Percentiles rank a stretch among this genome's conserved stretches.
phyloP scores from a whole-genome alignment of 768 basidiomycete genomes.

The Cyclocybe aegerita region DNA sequence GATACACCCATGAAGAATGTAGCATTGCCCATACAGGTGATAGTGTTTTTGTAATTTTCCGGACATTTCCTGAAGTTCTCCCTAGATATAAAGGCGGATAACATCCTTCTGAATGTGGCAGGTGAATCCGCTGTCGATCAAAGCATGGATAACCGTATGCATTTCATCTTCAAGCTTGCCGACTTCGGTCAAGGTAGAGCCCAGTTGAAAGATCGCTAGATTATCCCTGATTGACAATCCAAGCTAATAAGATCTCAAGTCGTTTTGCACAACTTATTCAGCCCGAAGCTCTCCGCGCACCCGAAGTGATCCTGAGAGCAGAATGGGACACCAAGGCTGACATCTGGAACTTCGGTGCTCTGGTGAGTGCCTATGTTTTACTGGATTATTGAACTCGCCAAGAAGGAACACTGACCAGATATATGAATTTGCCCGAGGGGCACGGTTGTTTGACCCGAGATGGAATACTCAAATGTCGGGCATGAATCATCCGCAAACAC shows the following conservation, averaged over 20 bases:
- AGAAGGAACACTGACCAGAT: conserved; percentile 4
- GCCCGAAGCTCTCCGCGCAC: conserved; percentile 76
- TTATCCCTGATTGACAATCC: neutral
- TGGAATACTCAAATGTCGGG: conserved; percentile 19
- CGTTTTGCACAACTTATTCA: conserved; percentile 82
- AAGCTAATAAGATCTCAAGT: conserved; percentile 60
- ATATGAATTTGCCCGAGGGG: conserved; percentile 42
- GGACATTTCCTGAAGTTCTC: conserved; percentile 39
- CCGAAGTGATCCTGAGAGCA: conserved; percentile 27
- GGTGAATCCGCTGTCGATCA: neutral
- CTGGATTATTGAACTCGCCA: neutral
- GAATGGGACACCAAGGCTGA: conserved; percentile 77
- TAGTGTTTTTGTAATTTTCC: conserved; percentile 54
- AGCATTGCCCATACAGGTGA: conserved; percentile 67
- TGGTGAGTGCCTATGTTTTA: conserved; percentile 40
- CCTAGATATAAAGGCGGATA: conserved; percentile 16
- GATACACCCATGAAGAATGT: conserved; percentile 54
- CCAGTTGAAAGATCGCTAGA: neutral
- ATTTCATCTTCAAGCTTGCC: conserved; percentile 10
- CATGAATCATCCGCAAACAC: conserved; percentile 9
- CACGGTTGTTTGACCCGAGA: conserved; percentile 77
- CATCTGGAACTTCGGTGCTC: conserved; percentile 78
- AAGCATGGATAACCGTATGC: neutral
- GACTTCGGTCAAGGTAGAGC: conserved; percentile 9
- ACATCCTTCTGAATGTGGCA: conserved; percentile 11